Conservation (phyloP, 1,284 basidiomycete genomes). For the Cutaneotrichosporon sp. region DNA sequence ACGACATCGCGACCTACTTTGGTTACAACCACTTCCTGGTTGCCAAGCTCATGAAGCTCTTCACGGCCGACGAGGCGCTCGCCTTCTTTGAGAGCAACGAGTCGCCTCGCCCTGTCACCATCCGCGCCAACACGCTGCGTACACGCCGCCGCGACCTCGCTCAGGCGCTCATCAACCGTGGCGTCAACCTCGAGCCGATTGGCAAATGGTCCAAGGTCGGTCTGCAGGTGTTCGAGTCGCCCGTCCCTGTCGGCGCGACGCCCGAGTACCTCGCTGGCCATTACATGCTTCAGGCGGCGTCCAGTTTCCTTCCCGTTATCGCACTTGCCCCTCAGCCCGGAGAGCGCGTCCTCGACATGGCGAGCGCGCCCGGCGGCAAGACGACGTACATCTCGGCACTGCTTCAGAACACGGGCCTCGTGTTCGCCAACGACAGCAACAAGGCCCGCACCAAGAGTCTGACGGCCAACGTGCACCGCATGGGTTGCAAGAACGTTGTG, state of each 20-base stretch:
- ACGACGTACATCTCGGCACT: conserved; percentile 94
- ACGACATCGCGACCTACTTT: conserved; percentile 91
- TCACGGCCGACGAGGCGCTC: conserved; percentile 91
- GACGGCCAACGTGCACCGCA: conserved; percentile 91
- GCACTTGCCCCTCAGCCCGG: conserved; percentile 88
- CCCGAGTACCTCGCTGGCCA: conserved; percentile 99
- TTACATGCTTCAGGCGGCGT: conserved; percentile 99
- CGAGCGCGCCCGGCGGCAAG: conserved; percentile 96
- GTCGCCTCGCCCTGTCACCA: conserved; percentile 92
- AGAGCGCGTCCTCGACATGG: conserved; percentile 97
- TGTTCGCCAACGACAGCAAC: conserved; percentile 98
- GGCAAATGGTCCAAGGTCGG: conserved; percentile 99
- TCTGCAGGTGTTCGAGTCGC: conserved; percentile 94
- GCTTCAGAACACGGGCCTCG: conserved; percentile 93
- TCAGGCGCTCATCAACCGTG: conserved; percentile 90
- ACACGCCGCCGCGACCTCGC: conserved; percentile 92
- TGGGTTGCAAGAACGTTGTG: conserved; percentile 98
- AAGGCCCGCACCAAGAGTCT: conserved; percentile 94
- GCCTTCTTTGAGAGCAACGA: conserved; percentile 99
- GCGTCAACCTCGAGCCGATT: conserved; percentile 95
- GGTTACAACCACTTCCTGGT: conserved; percentile 96
- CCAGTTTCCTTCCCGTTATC: conserved; percentile 98
- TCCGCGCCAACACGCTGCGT: conserved; percentile 94
- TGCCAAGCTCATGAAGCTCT: conserved; percentile 91
- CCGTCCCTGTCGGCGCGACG: conserved; percentile 93